phyloP scores from a whole-genome alignment of 371 early-diverging fungal genomes.

The Mortierella sp. region DNA sequence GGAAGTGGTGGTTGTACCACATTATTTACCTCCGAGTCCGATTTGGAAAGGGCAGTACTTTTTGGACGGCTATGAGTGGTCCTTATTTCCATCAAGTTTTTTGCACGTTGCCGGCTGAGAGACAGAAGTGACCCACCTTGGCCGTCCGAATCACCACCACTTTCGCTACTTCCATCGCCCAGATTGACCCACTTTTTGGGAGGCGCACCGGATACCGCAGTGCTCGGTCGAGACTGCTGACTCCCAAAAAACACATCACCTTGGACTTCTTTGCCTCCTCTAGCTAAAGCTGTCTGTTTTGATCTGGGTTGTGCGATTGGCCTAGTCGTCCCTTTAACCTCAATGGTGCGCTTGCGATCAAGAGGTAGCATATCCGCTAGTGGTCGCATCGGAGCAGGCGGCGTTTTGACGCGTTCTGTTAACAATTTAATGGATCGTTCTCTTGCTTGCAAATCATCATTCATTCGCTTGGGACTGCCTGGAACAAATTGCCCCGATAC shows the following conservation, averaged over 20 bases:
- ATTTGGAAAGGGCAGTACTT: background rate
- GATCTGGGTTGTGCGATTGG: slow-evolving; percentile 22
- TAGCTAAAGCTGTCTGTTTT: background rate
- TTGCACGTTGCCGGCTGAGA: slow-evolving; percentile 31
- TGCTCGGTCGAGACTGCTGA: background rate
- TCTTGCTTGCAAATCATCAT: slow-evolving; percentile 49
- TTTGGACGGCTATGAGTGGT: background rate
- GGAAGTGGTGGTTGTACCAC: background rate
- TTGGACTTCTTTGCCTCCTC: slow-evolving; percentile 12
- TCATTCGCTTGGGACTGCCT: slow-evolving; percentile 45
- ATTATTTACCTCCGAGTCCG: background rate
- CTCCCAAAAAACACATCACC: slow-evolving; percentile 33
- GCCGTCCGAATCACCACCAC: slow-evolving; percentile 16
- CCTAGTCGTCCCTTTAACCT: slow-evolving; percentile 24
- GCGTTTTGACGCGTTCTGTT: slow-evolving; percentile 52
- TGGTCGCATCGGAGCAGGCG: slow-evolving; percentile 24
- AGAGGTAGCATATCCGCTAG: background rate
- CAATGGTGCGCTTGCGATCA: slow-evolving; percentile 22
- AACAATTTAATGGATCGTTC: slow-evolving; percentile 51
- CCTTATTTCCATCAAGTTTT: slow-evolving; percentile 32
- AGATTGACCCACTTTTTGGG: slow-evolving; percentile 38
- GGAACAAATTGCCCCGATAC: slow-evolving; percentile 52
- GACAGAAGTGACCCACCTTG: slow-evolving; percentile 23
- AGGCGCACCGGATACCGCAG: background rate
- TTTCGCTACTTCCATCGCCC: slow-evolving; percentile 15